Evolutionary conservation across 2,329 filamentous ascomycete genomes (phyloP), one percentile per base, ranked within the genome.

Genomic region (Colletotrichum somersetense): DNA sequence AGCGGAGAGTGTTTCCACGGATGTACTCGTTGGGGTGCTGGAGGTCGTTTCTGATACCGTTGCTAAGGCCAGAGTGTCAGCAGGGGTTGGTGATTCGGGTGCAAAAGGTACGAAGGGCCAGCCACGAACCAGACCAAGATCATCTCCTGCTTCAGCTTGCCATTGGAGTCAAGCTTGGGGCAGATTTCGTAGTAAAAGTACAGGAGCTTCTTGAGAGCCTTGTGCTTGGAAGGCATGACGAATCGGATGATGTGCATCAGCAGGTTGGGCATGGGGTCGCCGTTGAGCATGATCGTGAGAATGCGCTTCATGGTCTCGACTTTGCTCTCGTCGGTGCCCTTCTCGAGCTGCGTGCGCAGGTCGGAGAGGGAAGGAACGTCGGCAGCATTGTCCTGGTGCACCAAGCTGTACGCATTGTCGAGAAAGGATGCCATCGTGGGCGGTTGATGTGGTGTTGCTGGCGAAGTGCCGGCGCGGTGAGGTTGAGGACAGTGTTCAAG

Each of bases 221-320:
- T 99, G 83, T 93, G 94, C 86, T 97, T 98, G 75, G 95, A 97
- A 18, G 96, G 96, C 96, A 99, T 99, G 78, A 99, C 95, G 82
- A 99, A 99, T 82, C 96, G 94, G 83, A 99, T 99, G 80, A 99
- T 99, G 86, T 98, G 96, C 96, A 99, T 99, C 77, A 99, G 91
- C 26, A 99, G 88, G 77, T 95, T 92, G 35, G 95, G 93, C 92
- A 99, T 96, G 52, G 96, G 92, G 80, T 99, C 96, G 77, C 96
- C 96, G 82, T 98, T 98, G 79, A 99, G 90, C 96, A 99, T 98
- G 80, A 98, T 91, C 75, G 94, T 97, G 80, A 98, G 86, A 81
- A 99, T 95, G 85, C 91, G 93, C 91, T 96, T 97, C 94, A 97
- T 97, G 72, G 95, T 97, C 76, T 97, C 95, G 82, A 96, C 88